Evolutionary conservation across 2,329 filamentous ascomycete genomes (phyloP).

Genomic region (Diaporthe destruens): DNA sequence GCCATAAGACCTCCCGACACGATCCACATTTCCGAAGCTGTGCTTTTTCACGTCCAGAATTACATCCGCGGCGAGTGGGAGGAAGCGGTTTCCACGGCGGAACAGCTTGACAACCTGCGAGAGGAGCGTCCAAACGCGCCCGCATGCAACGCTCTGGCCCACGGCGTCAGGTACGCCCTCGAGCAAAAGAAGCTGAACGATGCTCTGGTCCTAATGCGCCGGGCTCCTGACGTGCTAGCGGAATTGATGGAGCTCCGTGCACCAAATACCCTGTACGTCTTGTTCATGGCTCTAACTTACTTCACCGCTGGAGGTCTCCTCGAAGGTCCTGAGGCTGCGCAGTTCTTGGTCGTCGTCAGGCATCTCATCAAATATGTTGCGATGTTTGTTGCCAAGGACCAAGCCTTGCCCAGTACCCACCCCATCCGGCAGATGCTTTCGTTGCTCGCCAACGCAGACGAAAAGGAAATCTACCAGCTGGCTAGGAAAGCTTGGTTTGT

Average conservation of each 20-base stretch:
- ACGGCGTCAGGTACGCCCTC: conserved; percentile 4
- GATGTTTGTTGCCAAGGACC: background rate
- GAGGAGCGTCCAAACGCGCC: too few species aligned
- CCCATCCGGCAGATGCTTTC: conserved; percentile 27
- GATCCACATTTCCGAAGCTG: background rate
- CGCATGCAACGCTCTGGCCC: background rate
- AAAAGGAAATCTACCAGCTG: conserved; percentile 30
- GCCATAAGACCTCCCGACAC: background rate
- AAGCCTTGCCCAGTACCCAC: background rate
- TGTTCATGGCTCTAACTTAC: conserved; percentile 11
- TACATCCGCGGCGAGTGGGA: background rate
- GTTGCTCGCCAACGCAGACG: conserved; percentile 25
- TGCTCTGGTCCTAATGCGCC: conserved; percentile 6
- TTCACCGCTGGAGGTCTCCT: background rate
- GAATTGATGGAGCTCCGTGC: conserved; percentile 1
- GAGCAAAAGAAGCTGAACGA: background rate
- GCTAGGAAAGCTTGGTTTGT: conserved; percentile 24
- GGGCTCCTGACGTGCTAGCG: background rate
- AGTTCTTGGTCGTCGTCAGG: conserved; percentile 4
- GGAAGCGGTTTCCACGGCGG: background rate
- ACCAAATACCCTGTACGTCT: background rate
- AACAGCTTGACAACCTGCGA: conserved; percentile 5
- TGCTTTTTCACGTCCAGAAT: background rate
- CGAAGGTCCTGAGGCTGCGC: background rate
- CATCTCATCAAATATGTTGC: background rate